These are phyloP conservation scores for Baorangia bicolor DNA, from an alignment of 768 basidiomycete genomes.

Conservation along the genomic window DNA sequence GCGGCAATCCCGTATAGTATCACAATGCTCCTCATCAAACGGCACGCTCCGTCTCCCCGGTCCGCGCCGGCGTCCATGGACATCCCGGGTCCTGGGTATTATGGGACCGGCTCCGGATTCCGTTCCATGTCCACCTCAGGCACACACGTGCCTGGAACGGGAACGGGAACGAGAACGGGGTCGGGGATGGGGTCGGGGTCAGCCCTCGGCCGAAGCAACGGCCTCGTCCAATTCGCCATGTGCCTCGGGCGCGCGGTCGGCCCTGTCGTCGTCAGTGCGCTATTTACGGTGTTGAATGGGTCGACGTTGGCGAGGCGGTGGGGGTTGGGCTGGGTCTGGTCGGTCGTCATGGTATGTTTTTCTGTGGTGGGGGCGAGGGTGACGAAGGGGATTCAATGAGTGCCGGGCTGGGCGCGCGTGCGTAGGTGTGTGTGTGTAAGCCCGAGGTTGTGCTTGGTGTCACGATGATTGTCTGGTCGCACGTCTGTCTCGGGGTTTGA, in stretches of 20 bases:
- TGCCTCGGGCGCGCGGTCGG: conserved; percentile 51
- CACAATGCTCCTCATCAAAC: conserved; percentile 58
- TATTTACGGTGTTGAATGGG: conserved; percentile 15
- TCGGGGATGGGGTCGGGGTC: not conserved
- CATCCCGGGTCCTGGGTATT: too few species aligned
- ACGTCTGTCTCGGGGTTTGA: not conserved
- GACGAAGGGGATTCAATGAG: not conserved
- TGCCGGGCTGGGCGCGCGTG: not conserved
- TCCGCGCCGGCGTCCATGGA: not conserved
- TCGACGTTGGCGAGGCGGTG: conserved; percentile 4
- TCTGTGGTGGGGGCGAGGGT: conserved; percentile 11
- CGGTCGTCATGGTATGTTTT: conserved; percentile 5
- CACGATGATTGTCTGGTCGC: too few species aligned
- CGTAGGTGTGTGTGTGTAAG: too few species aligned
- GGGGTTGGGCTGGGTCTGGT: conserved; percentile 11
- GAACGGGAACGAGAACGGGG: not conserved
- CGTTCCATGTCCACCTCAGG: not conserved
- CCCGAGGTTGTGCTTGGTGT: too few species aligned
- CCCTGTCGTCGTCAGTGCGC: conserved; percentile 39
- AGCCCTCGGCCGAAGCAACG: conserved; percentile 61
- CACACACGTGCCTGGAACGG: too few species aligned
- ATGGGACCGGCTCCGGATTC: not conserved
- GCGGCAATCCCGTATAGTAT: conserved; percentile 37
- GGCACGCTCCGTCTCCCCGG: conserved; percentile 43
- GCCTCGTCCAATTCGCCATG: conserved; percentile 57